Percentiles rank a stretch among this genome's conserved stretches.
Conservation (phyloP, 805 yeast species). For the Kodamaea fukazawae region DNA sequence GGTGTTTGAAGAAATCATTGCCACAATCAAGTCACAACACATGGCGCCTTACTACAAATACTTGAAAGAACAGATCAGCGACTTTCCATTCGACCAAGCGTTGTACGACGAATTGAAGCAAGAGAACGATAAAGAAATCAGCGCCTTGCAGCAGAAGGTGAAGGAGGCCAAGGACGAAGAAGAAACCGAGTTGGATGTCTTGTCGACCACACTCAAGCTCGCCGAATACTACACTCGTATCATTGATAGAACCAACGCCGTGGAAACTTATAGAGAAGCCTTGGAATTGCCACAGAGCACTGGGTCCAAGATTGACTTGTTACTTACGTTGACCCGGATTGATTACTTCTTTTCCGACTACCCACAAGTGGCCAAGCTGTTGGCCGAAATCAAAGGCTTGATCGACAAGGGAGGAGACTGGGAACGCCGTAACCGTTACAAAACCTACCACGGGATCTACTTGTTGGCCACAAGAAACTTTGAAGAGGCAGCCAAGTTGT, state of each 20-base stretch:
- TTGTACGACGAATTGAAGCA: constrained; percentile 50
- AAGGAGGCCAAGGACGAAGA: constrained; percentile 59
- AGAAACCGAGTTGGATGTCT: constrained; percentile 83
- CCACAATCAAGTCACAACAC: constrained; percentile 54
- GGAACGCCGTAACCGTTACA: constrained; percentile 95
- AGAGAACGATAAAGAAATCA: constrained; percentile 56
- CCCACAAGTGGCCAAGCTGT: constrained; percentile 60
- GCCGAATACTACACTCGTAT: constrained; percentile 87
- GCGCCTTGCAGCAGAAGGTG: constrained; percentile 51
- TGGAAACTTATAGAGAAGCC: constrained; percentile 65
- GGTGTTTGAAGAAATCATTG: constrained; percentile 38
- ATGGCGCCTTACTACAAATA: constrained; percentile 83
- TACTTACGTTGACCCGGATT: constrained; percentile 76
- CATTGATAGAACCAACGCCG: constrained; percentile 76
- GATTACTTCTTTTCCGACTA: constrained; percentile 90
- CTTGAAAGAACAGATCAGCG: constrained; percentile 38
- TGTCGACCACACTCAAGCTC: constrained; percentile 70
- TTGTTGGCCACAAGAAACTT: constrained; percentile 83
- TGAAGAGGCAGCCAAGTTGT: constrained; percentile 75
- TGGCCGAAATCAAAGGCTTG: constrained; percentile 68
- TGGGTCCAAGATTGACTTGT: constrained; percentile 86
- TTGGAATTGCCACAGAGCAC: constrained; percentile 77
- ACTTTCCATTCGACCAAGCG: constrained; percentile 57
- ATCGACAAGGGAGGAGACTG: constrained; percentile 98
- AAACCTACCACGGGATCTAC: constrained; percentile 86